These are phyloP conservation scores for Isatis tinctoria DNA, from an alignment of 345 rosid species.

Conservation along the genomic window DNA sequence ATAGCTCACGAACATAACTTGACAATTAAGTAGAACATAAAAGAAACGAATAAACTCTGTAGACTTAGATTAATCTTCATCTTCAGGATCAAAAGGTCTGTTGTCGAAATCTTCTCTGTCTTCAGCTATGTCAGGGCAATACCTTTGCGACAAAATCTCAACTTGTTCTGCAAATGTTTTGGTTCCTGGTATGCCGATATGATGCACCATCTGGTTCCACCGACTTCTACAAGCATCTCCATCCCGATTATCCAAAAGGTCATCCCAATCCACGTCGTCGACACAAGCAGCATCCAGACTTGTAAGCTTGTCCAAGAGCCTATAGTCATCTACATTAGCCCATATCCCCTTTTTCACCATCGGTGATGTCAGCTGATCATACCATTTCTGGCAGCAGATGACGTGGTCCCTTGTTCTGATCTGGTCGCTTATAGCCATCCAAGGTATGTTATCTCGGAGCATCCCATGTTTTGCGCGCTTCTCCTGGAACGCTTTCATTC, in stretches of 20 bases:
- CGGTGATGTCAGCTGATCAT: slow-evolving; percentile 49
- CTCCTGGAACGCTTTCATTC: slow-evolving; percentile 44
- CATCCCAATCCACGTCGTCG: slow-evolving; percentile 83
- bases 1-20: neutral
- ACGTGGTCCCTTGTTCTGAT: slow-evolving; percentile 39
- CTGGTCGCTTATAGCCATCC: slow-evolving; percentile 62
- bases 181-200: slow-evolving; percentile 38
- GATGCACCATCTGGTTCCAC: slow-evolving; percentile 68
- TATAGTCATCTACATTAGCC: slow-evolving; percentile 74
- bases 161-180: slow-evolving; percentile 64
- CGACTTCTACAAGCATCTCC: slow-evolving; percentile 61
- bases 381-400: slow-evolving; percentile 61
- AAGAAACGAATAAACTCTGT: neutral
- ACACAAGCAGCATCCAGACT: slow-evolving; percentile 65
- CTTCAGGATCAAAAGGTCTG: slow-evolving; percentile 37
- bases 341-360: slow-evolving; percentile 65
- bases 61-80: neutral
- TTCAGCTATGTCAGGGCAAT: slow-evolving; percentile 54
- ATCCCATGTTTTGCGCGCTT: slow-evolving; percentile 61
- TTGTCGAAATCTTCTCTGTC: slow-evolving; percentile 54
- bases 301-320: slow-evolving; percentile 47
- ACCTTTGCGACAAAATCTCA: slow-evolving; percentile 51
- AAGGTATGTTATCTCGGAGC: slow-evolving; percentile 66
- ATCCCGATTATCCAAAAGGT: slow-evolving; percentile 52
- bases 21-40: neutral